Evolutionary conservation across 139 green algal genomes (phyloP), one percentile per base, ranked within the genome.

Genomic region (Chlorella vulgaris): DNA sequence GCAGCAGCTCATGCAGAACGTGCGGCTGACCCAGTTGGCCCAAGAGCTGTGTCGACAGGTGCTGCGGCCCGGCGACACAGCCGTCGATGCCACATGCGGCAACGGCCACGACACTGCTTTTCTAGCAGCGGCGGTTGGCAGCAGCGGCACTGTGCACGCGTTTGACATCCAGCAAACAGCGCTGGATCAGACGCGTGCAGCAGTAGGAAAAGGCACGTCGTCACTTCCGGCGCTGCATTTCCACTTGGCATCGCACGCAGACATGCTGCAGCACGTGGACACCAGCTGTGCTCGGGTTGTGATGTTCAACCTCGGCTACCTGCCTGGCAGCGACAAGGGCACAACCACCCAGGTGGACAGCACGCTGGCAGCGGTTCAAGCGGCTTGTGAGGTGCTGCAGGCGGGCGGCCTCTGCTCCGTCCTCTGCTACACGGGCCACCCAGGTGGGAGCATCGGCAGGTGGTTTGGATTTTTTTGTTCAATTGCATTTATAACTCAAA

Each of bases 51-150:
- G 87, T 80, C 35, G 22, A 18, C 29, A 89, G 69, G 75, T 93
- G 55, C 31, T 93, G 26, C 69, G 62, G 24, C 81, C 78, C 7
- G 92, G 92, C 1, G 90, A 94, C 39, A 81, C 28, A 60, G 26
- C 31, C 3, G 81, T 92, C 1, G 86, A 93, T 74, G 80, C 80
- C 0, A 85, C 80, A 40, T 87, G 79, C 65, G 92, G 92, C 33
- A 93, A 94, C 62, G 92, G 92, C 33, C 74, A 91, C 33, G 91
- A 95, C 79, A 91, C 88, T 0, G 50, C 93, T 3, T 90, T 80
- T 62, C 82, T 96, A 24, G 86, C 88, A 2, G 73, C 85, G 13
- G 33, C 66, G 6, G 86, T 96, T 13, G 92, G 92, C 1, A 76
- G 69, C 4, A 38, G 0, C 1, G 92, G 92, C 10, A 36, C 40